These are phyloP conservation scores for Suillus spraguei DNA, from an alignment of 768 basidiomycete genomes.

Conservation along the genomic window DNA sequence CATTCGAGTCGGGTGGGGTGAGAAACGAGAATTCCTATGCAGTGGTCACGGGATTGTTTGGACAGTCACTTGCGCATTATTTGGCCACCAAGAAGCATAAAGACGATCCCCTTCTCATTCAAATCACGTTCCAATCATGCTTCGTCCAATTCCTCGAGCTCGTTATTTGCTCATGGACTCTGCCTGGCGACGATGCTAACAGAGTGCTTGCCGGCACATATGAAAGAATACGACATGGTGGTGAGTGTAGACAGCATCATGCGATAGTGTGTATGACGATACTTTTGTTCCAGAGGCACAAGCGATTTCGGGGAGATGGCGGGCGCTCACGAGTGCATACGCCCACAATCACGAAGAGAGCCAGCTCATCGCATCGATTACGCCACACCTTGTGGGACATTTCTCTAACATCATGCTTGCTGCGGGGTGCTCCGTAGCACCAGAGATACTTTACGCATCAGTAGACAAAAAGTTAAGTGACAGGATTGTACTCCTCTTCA, in stretches of 20 bases:
- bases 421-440: conserved; percentile 12
- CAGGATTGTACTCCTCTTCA: conserved; percentile 40
- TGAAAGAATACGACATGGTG: conserved; percentile 36
- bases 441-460: conserved; percentile 33
- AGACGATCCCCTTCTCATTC: conserved; percentile 38
- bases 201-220: conserved; percentile 33
- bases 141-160: conserved; percentile 28
- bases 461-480: conserved; percentile 41
- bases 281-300: conserved; percentile 39
- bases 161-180: conserved; percentile 30
- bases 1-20: conserved; percentile 21
- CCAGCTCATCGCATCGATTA: background rate
- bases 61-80: conserved; percentile 26
- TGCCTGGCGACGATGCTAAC: conserved; percentile 24
- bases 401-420: conserved; percentile 9
- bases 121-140: conserved; percentile 38
- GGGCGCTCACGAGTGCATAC: conserved; percentile 40
- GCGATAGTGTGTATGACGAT: background rate
- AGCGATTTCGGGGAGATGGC: conserved; percentile 49
- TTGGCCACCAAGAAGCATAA: conserved; percentile 31
- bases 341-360: conserved; percentile 19
- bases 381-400: background rate
- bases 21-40: conserved; percentile 25
- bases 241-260: conserved; percentile 27
- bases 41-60: conserved; percentile 21